Base-by-base conservation (phyloP, 306 rosid genomes). In the Oxytropis ochrocephala region DNA sequence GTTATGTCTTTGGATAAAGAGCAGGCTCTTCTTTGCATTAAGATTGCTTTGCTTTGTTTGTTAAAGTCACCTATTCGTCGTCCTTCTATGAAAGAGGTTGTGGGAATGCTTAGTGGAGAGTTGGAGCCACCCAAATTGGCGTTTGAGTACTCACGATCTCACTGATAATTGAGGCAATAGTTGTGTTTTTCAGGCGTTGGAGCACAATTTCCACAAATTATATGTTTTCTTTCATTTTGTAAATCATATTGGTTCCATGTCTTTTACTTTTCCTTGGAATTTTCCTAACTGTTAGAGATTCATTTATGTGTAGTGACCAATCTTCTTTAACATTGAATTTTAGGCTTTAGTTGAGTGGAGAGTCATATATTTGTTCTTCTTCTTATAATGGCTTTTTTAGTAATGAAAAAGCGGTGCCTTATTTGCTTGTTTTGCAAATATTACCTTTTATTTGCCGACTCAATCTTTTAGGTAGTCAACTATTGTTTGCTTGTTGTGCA, bases 51-150 rank as follows among this genome's bases (percentile, higher is more conserved):
- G 59, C 79, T 81, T 18, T 94, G 99, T 67, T 51, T 94, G 82
- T 81, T 81, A 5, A 94, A 85, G 71, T 67, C 76, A 38, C 91
- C 97, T 5, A 67, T 73, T 56, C 86, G 88, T 27, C 81, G 99
- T 64, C 99, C 97, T 38, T 79, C 97, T 0, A 91, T 94, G 95
- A 83, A 87, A 57, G 85, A 88, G 56, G 92, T 85, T 48, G 84
- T 88, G 60, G 85, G 87, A 14, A 87, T 94, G 87, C 92, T 94
- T 4, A 77, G 32, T 4, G 87, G 97, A 27, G 84, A 81, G 48
- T 32, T 78, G 56, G 86, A 84, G 24, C 74, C 75, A 18, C 95
- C 95, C 14, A 80, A 76, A 61, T 74, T 92, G 38, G 87, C 95
- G 1, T 39, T 54, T 12, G 92, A 84, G 58, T 57, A 83, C 67